Percentiles rank a stretch among this genome's conserved stretches.
phyloP scores from a whole-genome alignment of 768 basidiomycete genomes.

The Tulasnella calospora region DNA sequence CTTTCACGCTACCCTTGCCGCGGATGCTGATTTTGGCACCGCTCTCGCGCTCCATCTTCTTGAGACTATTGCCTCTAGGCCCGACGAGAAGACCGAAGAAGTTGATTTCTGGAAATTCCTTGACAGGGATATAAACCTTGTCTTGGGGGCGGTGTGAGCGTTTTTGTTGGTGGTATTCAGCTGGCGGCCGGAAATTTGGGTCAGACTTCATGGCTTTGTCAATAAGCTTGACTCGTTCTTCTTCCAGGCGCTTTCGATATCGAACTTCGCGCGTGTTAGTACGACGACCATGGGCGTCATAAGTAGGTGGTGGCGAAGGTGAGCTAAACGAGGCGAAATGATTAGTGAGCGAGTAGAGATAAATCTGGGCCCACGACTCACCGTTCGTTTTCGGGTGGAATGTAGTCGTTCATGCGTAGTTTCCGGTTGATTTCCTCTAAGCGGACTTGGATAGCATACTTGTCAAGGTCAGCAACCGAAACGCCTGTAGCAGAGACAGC shows the following conservation, averaged over 20 bases:
- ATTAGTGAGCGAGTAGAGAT: slow-evolving; percentile 29
- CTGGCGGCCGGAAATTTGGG: slow-evolving; percentile 94
- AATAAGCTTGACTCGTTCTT: slow-evolving; percentile 86
- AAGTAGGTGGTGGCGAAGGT: slow-evolving; percentile 93
- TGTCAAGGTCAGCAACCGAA: slow-evolving; percentile 92
- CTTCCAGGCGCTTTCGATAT: slow-evolving; percentile 91
- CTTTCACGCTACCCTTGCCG: slow-evolving; percentile 97
- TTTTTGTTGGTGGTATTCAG: slow-evolving; percentile 94
- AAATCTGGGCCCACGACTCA: slow-evolving; percentile 32
- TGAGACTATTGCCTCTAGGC: slow-evolving; percentile 96
- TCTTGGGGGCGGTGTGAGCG: slow-evolving; percentile 90
- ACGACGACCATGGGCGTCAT: slow-evolving; percentile 94
- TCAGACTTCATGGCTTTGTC: slow-evolving; percentile 97
- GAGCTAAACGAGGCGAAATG: slow-evolving; percentile 50
- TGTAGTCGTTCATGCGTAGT: slow-evolving; percentile 85
- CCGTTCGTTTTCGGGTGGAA: slow-evolving; percentile 94
- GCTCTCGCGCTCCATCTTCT: slow-evolving; percentile 98
- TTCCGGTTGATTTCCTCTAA: slow-evolving; percentile 98
- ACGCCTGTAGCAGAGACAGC: slow-evolving; percentile 91
- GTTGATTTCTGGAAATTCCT: slow-evolving; percentile 99
- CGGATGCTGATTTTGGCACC: slow-evolving; percentile 98
- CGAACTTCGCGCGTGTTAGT: slow-evolving; percentile 98
- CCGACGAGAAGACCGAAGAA: slow-evolving; percentile 98
- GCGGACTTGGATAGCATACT: slow-evolving; percentile 92
- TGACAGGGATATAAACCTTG: slow-evolving; percentile 98